These are phyloP conservation scores for Glebionis coronaria DNA, from an alignment of 129 eudicot genomes.

Conservation along the genomic window DNA sequence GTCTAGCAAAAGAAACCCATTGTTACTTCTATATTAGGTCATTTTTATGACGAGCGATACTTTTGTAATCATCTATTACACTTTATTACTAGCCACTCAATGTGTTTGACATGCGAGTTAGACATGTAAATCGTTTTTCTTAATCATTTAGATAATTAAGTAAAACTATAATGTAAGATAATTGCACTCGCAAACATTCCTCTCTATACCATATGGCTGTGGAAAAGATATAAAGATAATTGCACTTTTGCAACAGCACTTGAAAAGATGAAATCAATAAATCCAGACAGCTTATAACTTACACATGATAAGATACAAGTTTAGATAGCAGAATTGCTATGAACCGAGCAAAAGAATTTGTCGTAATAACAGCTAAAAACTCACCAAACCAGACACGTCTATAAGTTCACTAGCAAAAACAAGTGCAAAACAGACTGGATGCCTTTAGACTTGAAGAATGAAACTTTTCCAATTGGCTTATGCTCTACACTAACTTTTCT, in stretches of 20 bases:
- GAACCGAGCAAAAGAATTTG: constrained; percentile 10
- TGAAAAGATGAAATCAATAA: not conserved
- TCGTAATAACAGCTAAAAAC: constrained; percentile 13
- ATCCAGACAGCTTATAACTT: constrained; percentile 27
- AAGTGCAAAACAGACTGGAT: not conserved
- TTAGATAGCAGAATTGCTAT: constrained; percentile 1
- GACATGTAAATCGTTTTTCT: too few relatives aligned
- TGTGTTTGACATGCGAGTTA: too few relatives aligned
- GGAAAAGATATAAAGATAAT: too few relatives aligned
- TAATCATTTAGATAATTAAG: not conserved
- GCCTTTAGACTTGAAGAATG: constrained; percentile 21
- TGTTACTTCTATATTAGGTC: not conserved
- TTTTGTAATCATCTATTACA: too few relatives aligned
- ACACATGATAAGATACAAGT: constrained; percentile 19
- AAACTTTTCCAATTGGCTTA: constrained; percentile 12
- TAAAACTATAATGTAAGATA: not conserved
- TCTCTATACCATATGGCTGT: too few relatives aligned
- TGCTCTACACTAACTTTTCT: constrained; percentile 31
- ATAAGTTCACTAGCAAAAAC: constrained; percentile 16
- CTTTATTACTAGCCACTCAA: too few relatives aligned
- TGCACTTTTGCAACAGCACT: too few relatives aligned
- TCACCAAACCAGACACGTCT: constrained; percentile 19
- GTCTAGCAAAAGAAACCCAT: not conserved
- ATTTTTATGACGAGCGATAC: constrained; percentile 3
- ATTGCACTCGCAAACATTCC: too few relatives aligned